Base-by-base conservation (phyloP, 2,329 filamentous ascomycete species). In the Colletotrichum sp. region DNA sequence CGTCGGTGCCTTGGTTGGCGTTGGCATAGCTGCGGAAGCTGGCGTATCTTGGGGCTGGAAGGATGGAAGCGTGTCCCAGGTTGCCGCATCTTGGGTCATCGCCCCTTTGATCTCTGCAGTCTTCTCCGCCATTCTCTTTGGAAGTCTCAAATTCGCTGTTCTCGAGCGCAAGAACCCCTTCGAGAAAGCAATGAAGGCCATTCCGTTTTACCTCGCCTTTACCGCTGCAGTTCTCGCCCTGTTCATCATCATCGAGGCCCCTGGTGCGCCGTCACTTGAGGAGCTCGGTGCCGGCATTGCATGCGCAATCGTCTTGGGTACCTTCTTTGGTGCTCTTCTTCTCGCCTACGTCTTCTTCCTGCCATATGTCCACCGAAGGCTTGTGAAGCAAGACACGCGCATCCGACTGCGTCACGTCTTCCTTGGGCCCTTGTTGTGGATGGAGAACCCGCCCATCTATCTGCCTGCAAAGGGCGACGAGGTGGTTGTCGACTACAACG, bases 351-450 rank as follows among this genome's bases (percentile, higher is more conserved):
- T 81, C 67, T 85, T 85, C 79, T 85, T 86, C 78, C 44, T 85
- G 15, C 84, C 84, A 1, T 86, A 82, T 76, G 81, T 83, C 69
- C 79, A 85, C 70, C 81, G 82, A 44, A 79, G 81, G 21, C 78
- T 86, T 21, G 71, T 85, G 76, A 81, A 81, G 71, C 71, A 83
- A 65, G 84, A 85, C 69, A 36, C 79, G 18, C 81, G 81, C 18
- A 72, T 85, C 69, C 80, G 81, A n/a, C 78, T 80, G 67, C 83
- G 80, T 67, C 82, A 85, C 68, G 78, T 85, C 44, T 73, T 81
- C 32, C 79, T 86, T 8, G 88, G 87, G 1, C 88, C 74, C 28
- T 77, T 85, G 6, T 81, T 87, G 24, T 82, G 72, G 67, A 79
- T 32, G 68, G 78, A 82, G 18, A 77, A 81, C 69, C 77, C 78